Base-by-base conservation (phyloP, 2,329 filamentous ascomycete genomes). In the Trichoderma harzianum region DNA sequence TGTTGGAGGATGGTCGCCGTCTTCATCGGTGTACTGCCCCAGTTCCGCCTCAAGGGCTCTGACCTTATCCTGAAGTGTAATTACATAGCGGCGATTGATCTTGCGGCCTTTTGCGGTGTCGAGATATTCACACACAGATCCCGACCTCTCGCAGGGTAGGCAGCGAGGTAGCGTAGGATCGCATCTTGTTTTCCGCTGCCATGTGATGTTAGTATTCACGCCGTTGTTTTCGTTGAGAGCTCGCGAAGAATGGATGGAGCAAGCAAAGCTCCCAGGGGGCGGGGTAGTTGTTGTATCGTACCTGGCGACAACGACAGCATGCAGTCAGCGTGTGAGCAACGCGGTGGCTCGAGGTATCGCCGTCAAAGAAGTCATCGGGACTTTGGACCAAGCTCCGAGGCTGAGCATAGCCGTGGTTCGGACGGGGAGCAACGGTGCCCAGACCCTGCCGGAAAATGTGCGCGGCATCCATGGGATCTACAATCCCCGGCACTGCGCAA, bases 41-140 rank as follows among this genome's bases (percentile, higher is more conserved):
- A 98, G 87, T 83, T 97, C 93, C 73, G 89, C 89, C 82, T 98
- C 93, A 67, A 98, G 87, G 64, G 90, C 88, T 72, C 91, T 91
- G 55, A 97, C 94, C 78, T 90, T 93, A 75, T 97, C 93, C 80
- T 97, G 94, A 28, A 99, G 89, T 76, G 92, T 93, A 73, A 98
- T 92, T 73, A 99, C 96, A 84, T 98, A 98, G 78, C 92, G 92
- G 74, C 96, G 91, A 74, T 94, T 93, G 77, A 98, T 94, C 79
- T 93, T 95, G 77, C 90, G 90, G 74, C 93, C 92, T 80, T 95
- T 96, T 66, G 92, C 87, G 34, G 94, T 94, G 82, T 99, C 96
- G 80, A 92, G 97, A 84, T 98, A 99, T 79, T 98, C 95, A 87
- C 96, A 99, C 73, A 90, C 88, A 34, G 94, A 94, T 78, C 95